phyloP scores from a whole-genome alignment of 345 rosid species.

The Melaleuca alternifolia region DNA sequence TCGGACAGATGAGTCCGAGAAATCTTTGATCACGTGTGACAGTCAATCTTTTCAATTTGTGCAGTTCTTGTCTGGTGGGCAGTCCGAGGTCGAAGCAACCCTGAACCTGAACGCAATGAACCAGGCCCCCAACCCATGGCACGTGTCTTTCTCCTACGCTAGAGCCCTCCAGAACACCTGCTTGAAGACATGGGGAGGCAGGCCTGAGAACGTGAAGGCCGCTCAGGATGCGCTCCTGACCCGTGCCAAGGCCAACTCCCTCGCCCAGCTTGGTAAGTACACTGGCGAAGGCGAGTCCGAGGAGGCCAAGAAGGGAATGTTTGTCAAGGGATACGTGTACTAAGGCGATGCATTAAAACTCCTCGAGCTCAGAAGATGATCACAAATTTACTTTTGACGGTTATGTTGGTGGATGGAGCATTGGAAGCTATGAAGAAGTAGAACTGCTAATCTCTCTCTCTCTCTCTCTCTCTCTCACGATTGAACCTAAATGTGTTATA shows the following conservation, averaged over 20 bases:
- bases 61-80: constrained; percentile 99
- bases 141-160: constrained; percentile 94
- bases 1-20: not conserved
- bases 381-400: not conserved
- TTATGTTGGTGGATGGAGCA: not conserved
- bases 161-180: constrained; percentile 95
- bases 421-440: not conserved
- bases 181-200: constrained; percentile 91
- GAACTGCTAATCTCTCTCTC: not conserved
- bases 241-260: constrained; percentile 83
- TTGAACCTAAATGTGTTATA: not conserved
- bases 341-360: constrained; percentile 8
- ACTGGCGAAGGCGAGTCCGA: constrained; percentile 80
- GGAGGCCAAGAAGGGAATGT: constrained; percentile 89
- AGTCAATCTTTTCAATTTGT: not conserved
- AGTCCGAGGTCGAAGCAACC: constrained; percentile 97
- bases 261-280: constrained; percentile 96
- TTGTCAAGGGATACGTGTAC: constrained; percentile 80
- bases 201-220: constrained; percentile 69
- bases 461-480: not conserved
- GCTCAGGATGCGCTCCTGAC: constrained; percentile 65
- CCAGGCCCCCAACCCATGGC: constrained; percentile 89
- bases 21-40: not conserved
- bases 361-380: not conserved
- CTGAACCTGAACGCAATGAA: constrained; percentile 94